Percentiles rank a stretch among this genome's conserved stretches.
These are phyloP conservation scores for Rhodofomes roseus DNA, from an alignment of 1,284 basidiomycete genomes.

Conservation along the genomic window DNA sequence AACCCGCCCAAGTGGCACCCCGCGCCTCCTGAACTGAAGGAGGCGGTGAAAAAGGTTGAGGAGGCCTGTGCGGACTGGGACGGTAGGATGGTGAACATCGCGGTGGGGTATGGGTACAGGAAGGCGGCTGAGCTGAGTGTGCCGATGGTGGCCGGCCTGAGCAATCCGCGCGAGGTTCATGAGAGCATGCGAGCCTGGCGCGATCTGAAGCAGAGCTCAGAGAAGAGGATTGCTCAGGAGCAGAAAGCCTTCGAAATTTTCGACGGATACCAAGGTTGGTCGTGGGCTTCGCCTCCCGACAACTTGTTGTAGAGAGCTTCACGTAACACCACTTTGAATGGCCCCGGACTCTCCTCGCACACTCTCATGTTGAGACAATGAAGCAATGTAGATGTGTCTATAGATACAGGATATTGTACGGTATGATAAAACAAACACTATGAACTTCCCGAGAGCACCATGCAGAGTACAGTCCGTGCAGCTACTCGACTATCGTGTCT, in stretches of 20 bases:
- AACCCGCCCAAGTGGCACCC: conserved; percentile 85
- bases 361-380: neutral
- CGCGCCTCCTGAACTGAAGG: conserved; percentile 51
- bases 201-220: conserved; percentile 42
- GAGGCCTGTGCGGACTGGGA: conserved; percentile 31
- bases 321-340: neutral
- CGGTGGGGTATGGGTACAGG: conserved; percentile 70
- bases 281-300: conserved; percentile 52
- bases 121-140: conserved; percentile 43
- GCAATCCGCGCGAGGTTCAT: conserved; percentile 69
- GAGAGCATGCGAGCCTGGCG: conserved; percentile 68
- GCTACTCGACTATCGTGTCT: conserved; percentile 50
- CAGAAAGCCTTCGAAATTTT: conserved; percentile 44
- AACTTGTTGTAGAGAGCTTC: neutral
- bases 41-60: conserved; percentile 37
- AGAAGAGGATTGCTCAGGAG: conserved; percentile 47
- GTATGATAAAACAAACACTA: neutral
- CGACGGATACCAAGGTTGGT: conserved; percentile 19
- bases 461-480: neutral
- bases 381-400: conserved; percentile 12
- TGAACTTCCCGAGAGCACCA: neutral
- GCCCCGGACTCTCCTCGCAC: neutral
- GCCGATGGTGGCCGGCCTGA: conserved; percentile 77
- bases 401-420: conserved; percentile 1
- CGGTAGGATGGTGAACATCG: conserved; percentile 62